phyloP scores from a whole-genome alignment of 2,329 filamentous ascomycete species.

The Venturia aucupariae region DNA sequence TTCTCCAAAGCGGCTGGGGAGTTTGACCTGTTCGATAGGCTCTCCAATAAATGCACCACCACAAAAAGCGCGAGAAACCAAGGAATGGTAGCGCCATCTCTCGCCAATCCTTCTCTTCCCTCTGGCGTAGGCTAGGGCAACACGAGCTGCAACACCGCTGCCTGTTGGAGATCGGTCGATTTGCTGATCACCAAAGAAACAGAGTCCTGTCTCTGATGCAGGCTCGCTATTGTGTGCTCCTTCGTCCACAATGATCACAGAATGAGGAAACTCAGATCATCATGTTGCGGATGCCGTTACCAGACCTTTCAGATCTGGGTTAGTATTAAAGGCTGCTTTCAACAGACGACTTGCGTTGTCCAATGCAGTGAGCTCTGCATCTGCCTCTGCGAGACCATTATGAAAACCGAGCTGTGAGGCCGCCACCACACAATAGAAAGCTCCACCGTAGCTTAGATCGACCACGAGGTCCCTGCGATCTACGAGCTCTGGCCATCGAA shows the following conservation, averaged over 20 bases:
- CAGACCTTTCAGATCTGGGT: slow-evolving; percentile 18
- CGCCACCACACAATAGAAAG: slow-evolving; percentile 34
- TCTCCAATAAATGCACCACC: slow-evolving; percentile 18
- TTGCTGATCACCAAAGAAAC: slow-evolving; percentile 38
- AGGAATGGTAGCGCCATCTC: slow-evolving; percentile 20
- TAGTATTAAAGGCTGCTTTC: slow-evolving; percentile 23
- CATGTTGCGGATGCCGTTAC: slow-evolving; percentile 26
- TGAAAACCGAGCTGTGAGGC: slow-evolving; percentile 32
- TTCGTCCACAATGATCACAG: slow-evolving; percentile 31
- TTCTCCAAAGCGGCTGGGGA: slow-evolving; percentile 11
- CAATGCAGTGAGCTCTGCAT: slow-evolving; percentile 23
- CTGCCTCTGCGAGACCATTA: slow-evolving; percentile 18
- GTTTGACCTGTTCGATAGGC: neutral
- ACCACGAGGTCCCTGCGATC: slow-evolving; percentile 21
- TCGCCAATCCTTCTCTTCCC: slow-evolving; percentile 16
- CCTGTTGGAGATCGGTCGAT: slow-evolving; percentile 37
- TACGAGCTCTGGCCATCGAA: slow-evolving; percentile 32
- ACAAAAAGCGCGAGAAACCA: slow-evolving; percentile 18
- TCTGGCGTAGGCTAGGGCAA: slow-evolving; percentile 21
- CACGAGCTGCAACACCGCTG: slow-evolving; percentile 23
- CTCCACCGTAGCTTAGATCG: slow-evolving; percentile 36
- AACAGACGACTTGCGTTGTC: slow-evolving; percentile 26
- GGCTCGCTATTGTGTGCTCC: neutral
- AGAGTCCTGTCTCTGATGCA: slow-evolving; percentile 18
- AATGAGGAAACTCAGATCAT: slow-evolving; percentile 32